Evolutionary conservation across 139 green algal species (phyloP).

Genomic region (Yamagishiella unicocca): DNA sequence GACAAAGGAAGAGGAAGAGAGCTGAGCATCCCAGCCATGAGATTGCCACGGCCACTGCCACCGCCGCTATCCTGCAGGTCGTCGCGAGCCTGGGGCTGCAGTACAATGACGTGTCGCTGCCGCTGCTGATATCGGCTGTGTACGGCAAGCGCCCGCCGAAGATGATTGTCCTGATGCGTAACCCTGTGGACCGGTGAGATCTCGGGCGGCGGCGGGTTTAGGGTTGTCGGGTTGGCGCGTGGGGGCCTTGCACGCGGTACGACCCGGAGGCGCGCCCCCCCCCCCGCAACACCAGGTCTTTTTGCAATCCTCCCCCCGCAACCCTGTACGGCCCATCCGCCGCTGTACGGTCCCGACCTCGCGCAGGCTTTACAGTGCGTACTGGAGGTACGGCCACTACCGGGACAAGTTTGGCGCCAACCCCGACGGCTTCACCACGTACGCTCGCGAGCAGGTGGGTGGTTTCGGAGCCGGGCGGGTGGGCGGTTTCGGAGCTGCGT

Average conservation of each 20-base stretch:
- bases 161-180: conserved; percentile 55
- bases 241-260: too few species aligned
- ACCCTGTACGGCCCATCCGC: too few species aligned
- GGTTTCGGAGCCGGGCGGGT: background rate
- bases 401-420: conserved; percentile 50
- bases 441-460: conserved; percentile 56
- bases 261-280: too few species aligned
- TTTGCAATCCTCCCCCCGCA: too few species aligned
- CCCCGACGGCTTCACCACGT: conserved; percentile 52
- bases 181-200: conserved; percentile 53
- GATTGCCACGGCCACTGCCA: background rate
- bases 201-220: background rate
- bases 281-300: too few species aligned
- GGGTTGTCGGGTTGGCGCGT: background rate
- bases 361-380: conserved; percentile 36
- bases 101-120: conserved; percentile 40
- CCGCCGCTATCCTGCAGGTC: background rate
- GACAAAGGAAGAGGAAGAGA: too few species aligned
- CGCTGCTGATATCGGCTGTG: conserved; percentile 51
- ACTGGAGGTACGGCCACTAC: conserved; percentile 54
- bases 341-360: too few species aligned
- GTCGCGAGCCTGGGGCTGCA: background rate
- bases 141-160: conserved; percentile 53
- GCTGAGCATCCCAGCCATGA: too few species aligned
- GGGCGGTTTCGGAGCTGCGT: background rate